Base-by-base conservation (phyloP, 768 basidiomycete genomes). In the Floccularia luteovirens region DNA sequence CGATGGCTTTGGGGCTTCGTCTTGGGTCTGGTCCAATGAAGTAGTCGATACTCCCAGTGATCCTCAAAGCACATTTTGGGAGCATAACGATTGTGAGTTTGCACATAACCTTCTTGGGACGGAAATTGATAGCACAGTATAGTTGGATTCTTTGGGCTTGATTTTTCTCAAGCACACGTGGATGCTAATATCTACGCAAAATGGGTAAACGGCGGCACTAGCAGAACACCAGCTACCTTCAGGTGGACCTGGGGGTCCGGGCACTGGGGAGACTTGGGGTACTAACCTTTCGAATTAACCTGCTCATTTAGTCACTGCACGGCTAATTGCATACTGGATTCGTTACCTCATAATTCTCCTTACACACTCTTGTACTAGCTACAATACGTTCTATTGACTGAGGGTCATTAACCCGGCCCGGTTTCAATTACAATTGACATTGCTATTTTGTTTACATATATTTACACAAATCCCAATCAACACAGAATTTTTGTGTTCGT, bases 111-210 rank as follows among this genome's bases (percentile, higher is more conserved):
- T 41, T 12, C 2, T 17, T 33, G 6, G 36, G 36, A 33, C 10
- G 22, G 33, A 33, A 43, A 28, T 31, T 39, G 24, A 25, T n/a
- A 6, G 7, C 10, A 22, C 44, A 33, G 31, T 42, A 6, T 39
- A 77, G 76, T 79, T 50, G 77, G 76, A 4, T 79, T 79, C 60
- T 81, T 66, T 53, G 77, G 75, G 39, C 54, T 72, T 32, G 63
- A 67, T 47, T 74, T 64, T 46, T 58, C 69, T 1, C 39, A 43
- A 10, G 70, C 72, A 13, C 68, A 71, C 41, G 73, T 72, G 5
- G 62, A 68, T 25, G 62, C 56, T 34, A 52, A 58, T 12, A 57
- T 63, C 39, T 79, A 81, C 53, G 48, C 58, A 27, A 59, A 60
- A 44, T 79, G 75, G 67, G 68, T 74, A 19, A 54, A 55, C 25